Evolutionary conservation across 768 basidiomycete genomes (phyloP).

Genomic region (Hygrocybe punicea): DNA sequence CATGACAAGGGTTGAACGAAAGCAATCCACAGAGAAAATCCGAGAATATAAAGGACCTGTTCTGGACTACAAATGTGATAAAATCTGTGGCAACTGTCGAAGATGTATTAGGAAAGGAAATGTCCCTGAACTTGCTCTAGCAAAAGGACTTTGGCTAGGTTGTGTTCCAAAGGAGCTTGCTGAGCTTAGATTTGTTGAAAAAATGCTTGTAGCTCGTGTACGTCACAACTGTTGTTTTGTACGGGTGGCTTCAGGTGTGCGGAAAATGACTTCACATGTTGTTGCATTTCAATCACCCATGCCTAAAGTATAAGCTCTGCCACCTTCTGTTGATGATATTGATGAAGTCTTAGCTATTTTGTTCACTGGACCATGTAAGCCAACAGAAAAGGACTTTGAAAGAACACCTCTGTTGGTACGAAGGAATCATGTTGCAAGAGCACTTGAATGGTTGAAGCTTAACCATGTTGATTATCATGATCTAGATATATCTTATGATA

Average conservation of each 20-base stretch:
- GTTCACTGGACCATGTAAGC: slow-evolving; percentile 26
- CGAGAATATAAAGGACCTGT: slow-evolving; percentile 15
- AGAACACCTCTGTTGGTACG: slow-evolving; percentile 33
- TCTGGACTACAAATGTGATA: slow-evolving; percentile 8
- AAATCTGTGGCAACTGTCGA: slow-evolving; percentile 12
- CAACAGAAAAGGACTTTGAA: slow-evolving; percentile 28
- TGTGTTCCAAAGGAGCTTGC: slow-evolving; percentile 24
- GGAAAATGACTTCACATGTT: slow-evolving; percentile 11
- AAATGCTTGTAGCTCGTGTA: slow-evolving; percentile 20
- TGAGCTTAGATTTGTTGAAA: slow-evolving; percentile 25
- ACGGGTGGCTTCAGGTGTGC: slow-evolving; percentile 18
- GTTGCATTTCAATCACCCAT: slow-evolving; percentile 29
- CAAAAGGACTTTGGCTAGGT: slow-evolving; percentile 35
- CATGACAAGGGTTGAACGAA: slow-evolving; percentile 7
- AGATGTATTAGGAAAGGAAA: slow-evolving; percentile 1
- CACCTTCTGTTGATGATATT: slow-evolving; percentile 30
- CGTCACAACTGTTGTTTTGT: slow-evolving; percentile 29
- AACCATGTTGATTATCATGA: slow-evolving; percentile 35
- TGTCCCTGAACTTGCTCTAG: slow-evolving; percentile 19
- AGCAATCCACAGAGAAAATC: slow-evolving; percentile 4
- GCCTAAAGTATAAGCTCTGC: slow-evolving; percentile 29
- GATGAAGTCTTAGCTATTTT: slow-evolving; percentile 33
- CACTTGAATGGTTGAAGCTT: slow-evolving; percentile 33
- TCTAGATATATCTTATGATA: slow-evolving; percentile 25
- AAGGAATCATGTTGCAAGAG: slow-evolving; percentile 17